These are phyloP conservation scores for Myochromella boudieri DNA, from an alignment of 768 basidiomycete genomes.

Conservation along the genomic window DNA sequence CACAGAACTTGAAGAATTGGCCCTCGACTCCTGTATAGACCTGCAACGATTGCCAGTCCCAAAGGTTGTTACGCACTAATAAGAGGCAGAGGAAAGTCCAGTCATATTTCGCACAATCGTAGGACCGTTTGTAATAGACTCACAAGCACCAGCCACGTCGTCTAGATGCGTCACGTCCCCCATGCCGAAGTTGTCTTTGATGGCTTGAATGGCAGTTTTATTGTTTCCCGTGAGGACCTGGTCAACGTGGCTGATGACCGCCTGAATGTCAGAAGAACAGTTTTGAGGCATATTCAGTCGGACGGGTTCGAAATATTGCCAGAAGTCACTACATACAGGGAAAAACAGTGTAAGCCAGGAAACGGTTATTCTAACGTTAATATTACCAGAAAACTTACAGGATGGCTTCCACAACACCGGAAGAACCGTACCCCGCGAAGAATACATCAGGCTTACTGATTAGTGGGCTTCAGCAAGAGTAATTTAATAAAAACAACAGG, in stretches of 20 bases:
- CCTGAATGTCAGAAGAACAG: slow-evolving; percentile 71
- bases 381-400: slow-evolving; percentile 27
- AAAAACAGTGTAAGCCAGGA: neutral
- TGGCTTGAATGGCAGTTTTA: slow-evolving; percentile 42
- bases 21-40: slow-evolving; percentile 45
- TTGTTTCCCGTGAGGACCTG: slow-evolving; percentile 47
- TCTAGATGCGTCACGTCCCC: slow-evolving; percentile 55
- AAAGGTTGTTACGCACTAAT: slow-evolving; percentile 55
- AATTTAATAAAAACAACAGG: neutral
- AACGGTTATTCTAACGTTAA: neutral
- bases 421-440: slow-evolving; percentile 63
- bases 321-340: slow-evolving; percentile 43
- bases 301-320: slow-evolving; percentile 73
- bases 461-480: neutral
- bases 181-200: slow-evolving; percentile 63
- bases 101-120: neutral
- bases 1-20: slow-evolving; percentile 60
- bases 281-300: slow-evolving; percentile 67
- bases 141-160: slow-evolving; percentile 62
- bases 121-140: slow-evolving; percentile 15
- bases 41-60: slow-evolving; percentile 67
- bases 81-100: neutral
- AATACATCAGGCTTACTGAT: slow-evolving; percentile 58
- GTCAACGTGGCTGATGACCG: slow-evolving; percentile 62
- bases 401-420: slow-evolving; percentile 65